These are phyloP conservation scores for Secale cereale DNA, from an alignment of 176 grass and related monocot genomes.

Conservation along the genomic window DNA sequence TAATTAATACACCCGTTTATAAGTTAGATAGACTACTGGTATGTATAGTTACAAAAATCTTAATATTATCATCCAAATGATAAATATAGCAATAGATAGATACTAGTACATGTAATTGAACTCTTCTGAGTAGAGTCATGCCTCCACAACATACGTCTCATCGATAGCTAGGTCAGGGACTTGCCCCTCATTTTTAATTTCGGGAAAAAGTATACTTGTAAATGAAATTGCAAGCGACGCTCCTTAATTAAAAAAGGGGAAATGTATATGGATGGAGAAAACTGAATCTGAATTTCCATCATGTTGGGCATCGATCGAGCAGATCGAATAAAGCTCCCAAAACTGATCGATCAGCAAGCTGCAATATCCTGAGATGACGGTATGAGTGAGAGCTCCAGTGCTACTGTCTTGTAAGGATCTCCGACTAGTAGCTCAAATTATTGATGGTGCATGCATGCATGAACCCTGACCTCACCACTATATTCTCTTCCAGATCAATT, in stretches of 20 bases:
- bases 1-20: no score
- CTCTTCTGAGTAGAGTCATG: background rate
- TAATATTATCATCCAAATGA: no score
- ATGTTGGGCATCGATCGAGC: slow-evolving; percentile 2
- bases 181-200: no score
- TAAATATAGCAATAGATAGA: no score
- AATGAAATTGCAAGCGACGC: background rate
- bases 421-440: slow-evolving; percentile 43
- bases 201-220: no score
- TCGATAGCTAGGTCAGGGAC: no score
- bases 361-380: slow-evolving; percentile 18
- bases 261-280: background rate
- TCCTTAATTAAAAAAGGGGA: background rate
- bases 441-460: slow-evolving; percentile 30
- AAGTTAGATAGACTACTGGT: no score
- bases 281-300: background rate
- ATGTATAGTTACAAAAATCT: no score
- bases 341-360: slow-evolving; percentile 5
- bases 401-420: slow-evolving; percentile 27
- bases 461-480: slow-evolving; percentile 46
- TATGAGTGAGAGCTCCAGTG: slow-evolving; percentile 20
- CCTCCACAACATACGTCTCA: background rate
- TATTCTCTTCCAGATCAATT: slow-evolving; percentile 45
- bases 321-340: background rate
- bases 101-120: no score